Evolutionary conservation across 202 grass and related monocot species (phyloP).

Genomic region (Digitaria exilis): DNA sequence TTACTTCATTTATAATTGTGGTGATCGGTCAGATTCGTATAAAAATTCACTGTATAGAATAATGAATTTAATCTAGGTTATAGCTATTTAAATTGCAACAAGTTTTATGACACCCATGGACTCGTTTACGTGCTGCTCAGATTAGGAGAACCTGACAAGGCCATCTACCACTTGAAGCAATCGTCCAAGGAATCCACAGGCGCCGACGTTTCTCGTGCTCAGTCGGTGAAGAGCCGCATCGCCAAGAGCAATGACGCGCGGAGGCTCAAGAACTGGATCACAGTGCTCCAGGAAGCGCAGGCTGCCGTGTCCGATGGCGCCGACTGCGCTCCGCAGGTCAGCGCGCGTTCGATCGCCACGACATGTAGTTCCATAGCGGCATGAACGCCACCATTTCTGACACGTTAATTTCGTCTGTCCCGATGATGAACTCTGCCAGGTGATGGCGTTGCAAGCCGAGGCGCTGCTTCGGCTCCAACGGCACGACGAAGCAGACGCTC

Average conservation of each 20-base stretch:
- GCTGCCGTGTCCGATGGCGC: slow-evolving; percentile 76
- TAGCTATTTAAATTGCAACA: not conserved
- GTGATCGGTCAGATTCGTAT: not conserved
- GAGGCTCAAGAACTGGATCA: slow-evolving; percentile 73
- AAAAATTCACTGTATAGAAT: not conserved
- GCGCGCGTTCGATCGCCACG: not conserved
- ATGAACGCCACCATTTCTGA: not conserved
- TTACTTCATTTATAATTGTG: not conserved
- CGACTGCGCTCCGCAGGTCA: slow-evolving; percentile 78
- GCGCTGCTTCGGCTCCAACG: slow-evolving; percentile 75
- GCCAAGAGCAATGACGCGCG: slow-evolving; percentile 73
- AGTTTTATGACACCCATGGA: not conserved
- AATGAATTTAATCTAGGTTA: not conserved
- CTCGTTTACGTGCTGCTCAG: slow-evolving; percentile 20
- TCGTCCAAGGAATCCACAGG: slow-evolving; percentile 61
- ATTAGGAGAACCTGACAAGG: slow-evolving; percentile 90
- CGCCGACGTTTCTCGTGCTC: slow-evolving; percentile 55
- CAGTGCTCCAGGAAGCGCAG: slow-evolving; percentile 72
- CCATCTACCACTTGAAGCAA: slow-evolving; percentile 75
- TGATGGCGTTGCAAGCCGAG: slow-evolving; percentile 81
- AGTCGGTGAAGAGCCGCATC: slow-evolving; percentile 62
- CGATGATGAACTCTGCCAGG: slow-evolving; percentile 40
- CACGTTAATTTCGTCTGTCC: not conserved
- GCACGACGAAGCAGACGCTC: slow-evolving; percentile 77
- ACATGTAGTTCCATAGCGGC: not conserved